Evolutionary conservation across 1,284 basidiomycete genomes (phyloP).

Genomic region (Moesziomyces sp.): DNA sequence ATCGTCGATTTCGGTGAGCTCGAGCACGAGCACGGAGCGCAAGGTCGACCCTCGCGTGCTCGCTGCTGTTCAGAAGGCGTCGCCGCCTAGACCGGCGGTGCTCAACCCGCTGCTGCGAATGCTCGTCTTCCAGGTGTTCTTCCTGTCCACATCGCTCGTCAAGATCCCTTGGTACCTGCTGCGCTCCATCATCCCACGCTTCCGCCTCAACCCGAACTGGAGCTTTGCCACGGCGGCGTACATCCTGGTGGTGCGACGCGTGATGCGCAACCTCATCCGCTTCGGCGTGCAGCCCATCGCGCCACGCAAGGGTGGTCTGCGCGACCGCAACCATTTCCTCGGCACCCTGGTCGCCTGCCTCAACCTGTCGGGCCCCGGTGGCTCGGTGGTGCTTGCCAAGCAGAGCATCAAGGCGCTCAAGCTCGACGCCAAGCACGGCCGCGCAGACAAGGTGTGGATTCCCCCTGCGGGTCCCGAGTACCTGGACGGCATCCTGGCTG

Average conservation of each 20-base stretch:
- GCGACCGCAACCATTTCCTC: conserved; percentile 54
- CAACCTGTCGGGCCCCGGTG: conserved; percentile 60
- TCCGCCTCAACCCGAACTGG: conserved; percentile 52
- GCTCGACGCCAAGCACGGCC: conserved; percentile 35
- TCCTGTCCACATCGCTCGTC: conserved; percentile 50
- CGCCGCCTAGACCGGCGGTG: conserved; percentile 31
- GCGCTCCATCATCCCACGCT: conserved; percentile 44
- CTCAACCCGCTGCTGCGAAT: conserved; percentile 42
- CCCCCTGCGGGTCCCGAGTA: conserved; percentile 57
- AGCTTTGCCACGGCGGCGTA: conserved; percentile 46
- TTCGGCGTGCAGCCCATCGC: conserved; percentile 60
- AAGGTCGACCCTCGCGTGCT: conserved; percentile 45
- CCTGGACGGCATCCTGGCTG: conserved; percentile 57
- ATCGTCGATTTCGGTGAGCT: conserved; percentile 19
- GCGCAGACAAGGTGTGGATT: conserved; percentile 62
- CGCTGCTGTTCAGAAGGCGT: conserved; percentile 32
- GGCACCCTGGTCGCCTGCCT: conserved; percentile 44
- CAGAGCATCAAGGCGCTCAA: conserved; percentile 51
- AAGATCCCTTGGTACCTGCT: conserved; percentile 53
- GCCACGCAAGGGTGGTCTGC: conserved; percentile 57
- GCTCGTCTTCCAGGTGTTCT: conserved; percentile 58
- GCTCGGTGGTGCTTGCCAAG: conserved; percentile 49
- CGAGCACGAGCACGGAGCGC: conserved; percentile 26
- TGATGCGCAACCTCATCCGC: conserved; percentile 54
- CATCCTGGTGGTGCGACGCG: conserved; percentile 49